phyloP scores from a whole-genome alignment of 495 filamentous ascomycete genomes.

The Aspergillus indologenus region DNA sequence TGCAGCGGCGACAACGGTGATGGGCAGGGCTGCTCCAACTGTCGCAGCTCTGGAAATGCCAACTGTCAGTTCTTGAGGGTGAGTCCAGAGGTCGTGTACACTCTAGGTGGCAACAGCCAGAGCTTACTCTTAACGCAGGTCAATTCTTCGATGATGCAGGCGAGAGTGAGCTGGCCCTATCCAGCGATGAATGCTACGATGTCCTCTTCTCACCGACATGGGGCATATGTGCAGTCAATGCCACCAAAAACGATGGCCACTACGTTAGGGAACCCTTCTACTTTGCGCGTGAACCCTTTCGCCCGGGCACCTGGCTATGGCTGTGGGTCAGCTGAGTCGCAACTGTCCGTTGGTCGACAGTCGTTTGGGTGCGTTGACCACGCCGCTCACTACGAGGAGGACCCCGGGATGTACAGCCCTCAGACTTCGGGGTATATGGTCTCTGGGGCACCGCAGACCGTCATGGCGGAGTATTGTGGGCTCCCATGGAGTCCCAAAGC shows the following conservation, averaged over 20 bases:
- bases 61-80: conserved; percentile 80
- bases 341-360: conserved; percentile 22
- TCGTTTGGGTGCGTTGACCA: conserved; percentile 22
- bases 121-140: conserved; percentile 15
- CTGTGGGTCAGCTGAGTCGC: conserved; percentile 19
- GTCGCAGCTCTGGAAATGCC: conserved; percentile 66
- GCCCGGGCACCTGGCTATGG: conserved; percentile 29
- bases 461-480: conserved; percentile 28
- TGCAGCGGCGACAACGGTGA: conserved; percentile 85
- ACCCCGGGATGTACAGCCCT: conserved; percentile 24
- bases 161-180: conserved; percentile 33
- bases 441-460: conserved; percentile 24
- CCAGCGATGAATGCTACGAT: conserved; percentile 19
- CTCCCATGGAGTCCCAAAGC: conserved; percentile 23
- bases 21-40: conserved; percentile 76
- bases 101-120: neutral
- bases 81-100: conserved; percentile 23
- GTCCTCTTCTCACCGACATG: conserved; percentile 21
- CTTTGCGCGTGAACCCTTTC: conserved; percentile 19
- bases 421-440: conserved; percentile 32
- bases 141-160: conserved; percentile 26
- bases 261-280: conserved; percentile 20
- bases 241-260: conserved; percentile 16
- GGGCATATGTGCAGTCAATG: conserved; percentile 20
- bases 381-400: conserved; percentile 33